These are phyloP conservation scores for Pseudohyphozyma bogoriensis DNA, from an alignment of 768 basidiomycete species.

Conservation along the genomic window DNA sequence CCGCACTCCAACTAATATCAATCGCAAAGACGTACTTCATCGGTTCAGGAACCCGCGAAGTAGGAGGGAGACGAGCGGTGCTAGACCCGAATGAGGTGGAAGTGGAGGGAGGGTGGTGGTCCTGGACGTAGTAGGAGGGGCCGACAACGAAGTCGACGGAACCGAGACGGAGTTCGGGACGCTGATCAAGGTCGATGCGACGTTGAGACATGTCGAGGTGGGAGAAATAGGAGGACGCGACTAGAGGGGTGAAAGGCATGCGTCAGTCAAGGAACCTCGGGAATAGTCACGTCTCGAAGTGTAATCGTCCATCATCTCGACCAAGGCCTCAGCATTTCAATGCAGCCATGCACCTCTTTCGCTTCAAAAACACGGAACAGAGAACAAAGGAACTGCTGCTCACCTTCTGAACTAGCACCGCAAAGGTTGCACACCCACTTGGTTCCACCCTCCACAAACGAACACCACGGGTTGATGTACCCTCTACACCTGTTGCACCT, in stretches of 20 bases:
- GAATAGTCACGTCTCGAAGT: background rate
- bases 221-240: conserved; percentile 70
- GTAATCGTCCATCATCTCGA: no score
- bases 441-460: conserved; percentile 68
- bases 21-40: conserved; percentile 76
- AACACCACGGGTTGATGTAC: conserved; percentile 91
- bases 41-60: conserved; percentile 49
- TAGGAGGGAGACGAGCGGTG: no score
- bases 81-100: no score
- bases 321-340: no score
- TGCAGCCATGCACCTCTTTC: no score
- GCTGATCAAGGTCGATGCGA: conserved; percentile 65
- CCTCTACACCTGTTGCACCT: conserved; percentile 75
- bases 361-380: conserved; percentile 32
- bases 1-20: conserved; percentile 65
- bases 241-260: conserved; percentile 42
- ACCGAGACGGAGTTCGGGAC: conserved; percentile 79
- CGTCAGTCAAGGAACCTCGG: background rate
- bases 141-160: conserved; percentile 83
- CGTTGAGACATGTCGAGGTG: conserved; percentile 66
- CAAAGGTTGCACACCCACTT: conserved; percentile 93
- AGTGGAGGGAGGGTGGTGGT: conserved; percentile 34
- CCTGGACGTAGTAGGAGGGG: conserved; percentile 68
- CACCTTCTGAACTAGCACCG: conserved; percentile 70
- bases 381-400: no score